Conservation (phyloP, 441 rosid genomes). For the Pelargonium hybrid region DNA sequence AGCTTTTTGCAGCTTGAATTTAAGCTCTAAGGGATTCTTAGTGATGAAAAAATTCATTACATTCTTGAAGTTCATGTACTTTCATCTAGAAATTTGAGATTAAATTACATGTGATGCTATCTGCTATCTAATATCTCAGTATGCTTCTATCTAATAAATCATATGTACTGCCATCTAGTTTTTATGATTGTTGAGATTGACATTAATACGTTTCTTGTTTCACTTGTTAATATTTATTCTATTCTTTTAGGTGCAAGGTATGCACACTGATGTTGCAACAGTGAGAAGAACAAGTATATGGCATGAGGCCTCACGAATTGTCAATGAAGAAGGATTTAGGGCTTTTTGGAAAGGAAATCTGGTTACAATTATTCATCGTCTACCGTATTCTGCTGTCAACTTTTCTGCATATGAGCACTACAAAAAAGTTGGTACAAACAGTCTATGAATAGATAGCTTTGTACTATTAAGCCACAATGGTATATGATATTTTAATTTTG, state of each 20-base stretch:
- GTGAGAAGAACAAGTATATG: constrained; percentile 68
- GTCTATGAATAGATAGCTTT: not conserved
- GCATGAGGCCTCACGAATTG: constrained; percentile 78
- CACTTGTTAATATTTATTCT: not conserved
- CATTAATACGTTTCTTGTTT: not conserved
- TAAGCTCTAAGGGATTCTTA: not conserved
- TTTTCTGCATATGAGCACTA: constrained; percentile 78
- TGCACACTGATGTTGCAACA: constrained; percentile 61
- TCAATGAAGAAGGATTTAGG: constrained; percentile 71
- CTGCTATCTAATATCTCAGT: too few species aligned
- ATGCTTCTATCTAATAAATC: too few species aligned
- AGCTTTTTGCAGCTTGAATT: not conserved
- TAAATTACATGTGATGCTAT: too few species aligned
- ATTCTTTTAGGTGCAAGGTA: constrained; percentile 68
- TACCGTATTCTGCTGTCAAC: constrained; percentile 77
- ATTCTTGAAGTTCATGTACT: too few species aligned
- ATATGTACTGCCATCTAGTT: too few species aligned
- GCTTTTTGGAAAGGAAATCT: constrained; percentile 96
- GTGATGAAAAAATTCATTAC: too few species aligned
- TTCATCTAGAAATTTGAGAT: too few species aligned
- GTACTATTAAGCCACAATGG: not conserved
- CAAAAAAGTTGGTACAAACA: constrained; percentile 40
- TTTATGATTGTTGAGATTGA: not conserved
- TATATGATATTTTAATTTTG: not conserved
- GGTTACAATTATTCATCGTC: constrained; percentile 81